Percentiles rank a stretch among this genome's conserved stretches.
Evolutionary conservation across 495 filamentous ascomycete species (phyloP).

Genomic region (Penicillium atrosanguineum): DNA sequence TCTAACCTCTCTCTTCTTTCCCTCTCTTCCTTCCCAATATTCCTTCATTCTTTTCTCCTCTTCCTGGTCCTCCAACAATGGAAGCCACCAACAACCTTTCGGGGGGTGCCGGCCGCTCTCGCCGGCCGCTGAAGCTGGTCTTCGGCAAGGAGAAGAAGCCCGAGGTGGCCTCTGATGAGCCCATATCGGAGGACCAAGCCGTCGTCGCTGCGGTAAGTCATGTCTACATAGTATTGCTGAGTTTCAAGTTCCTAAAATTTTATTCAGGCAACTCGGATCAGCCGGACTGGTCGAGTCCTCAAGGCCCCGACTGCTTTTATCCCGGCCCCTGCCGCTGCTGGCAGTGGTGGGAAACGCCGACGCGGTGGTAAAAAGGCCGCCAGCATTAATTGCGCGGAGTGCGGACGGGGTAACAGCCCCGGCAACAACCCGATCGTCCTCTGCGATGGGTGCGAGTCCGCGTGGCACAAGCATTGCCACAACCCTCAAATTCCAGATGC

Average conservation of each 20-base stretch:
- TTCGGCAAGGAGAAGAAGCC: neutral
- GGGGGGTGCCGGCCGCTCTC: neutral
- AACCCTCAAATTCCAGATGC: conserved; percentile 74
- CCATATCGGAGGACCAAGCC: neutral
- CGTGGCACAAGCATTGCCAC: conserved; percentile 92
- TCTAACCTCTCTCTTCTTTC: neutral
- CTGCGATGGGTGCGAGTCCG: conserved; percentile 84
- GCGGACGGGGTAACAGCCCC: conserved; percentile 73
- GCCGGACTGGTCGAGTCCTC: conserved; percentile 15
- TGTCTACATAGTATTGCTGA: neutral
- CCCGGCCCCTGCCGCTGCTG: conserved; percentile 3
- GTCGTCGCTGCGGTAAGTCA: neutral
- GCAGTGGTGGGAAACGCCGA: conserved; percentile 40
- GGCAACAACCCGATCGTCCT: conserved; percentile 85
- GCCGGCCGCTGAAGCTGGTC: neutral
- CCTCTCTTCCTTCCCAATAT: neutral
- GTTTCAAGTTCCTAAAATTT: neutral
- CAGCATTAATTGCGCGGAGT: conserved; percentile 66
- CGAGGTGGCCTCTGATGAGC: too few species aligned
- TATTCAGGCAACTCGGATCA: conserved; percentile 9
- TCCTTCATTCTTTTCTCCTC: neutral
- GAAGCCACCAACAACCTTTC: neutral
- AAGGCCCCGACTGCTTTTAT: conserved; percentile 10
- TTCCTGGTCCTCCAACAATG: neutral
- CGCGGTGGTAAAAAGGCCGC: conserved; percentile 43